phyloP scores from a whole-genome alignment of 2,329 filamentous ascomycete species.

The Fragosphaeria purpurea region DNA sequence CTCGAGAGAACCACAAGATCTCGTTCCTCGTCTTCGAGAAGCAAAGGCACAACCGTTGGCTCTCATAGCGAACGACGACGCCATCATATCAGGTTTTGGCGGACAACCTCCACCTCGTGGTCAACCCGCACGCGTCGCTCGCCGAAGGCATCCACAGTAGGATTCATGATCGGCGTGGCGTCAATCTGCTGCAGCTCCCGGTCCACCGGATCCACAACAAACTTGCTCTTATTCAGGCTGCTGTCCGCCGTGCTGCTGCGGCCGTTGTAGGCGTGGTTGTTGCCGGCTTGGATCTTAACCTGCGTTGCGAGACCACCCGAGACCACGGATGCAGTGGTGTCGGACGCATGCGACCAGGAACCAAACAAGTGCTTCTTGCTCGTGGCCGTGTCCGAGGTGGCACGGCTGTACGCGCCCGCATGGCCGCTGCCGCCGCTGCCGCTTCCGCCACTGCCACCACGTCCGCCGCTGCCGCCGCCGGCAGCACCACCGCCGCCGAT shows the following conservation, averaged over 20 bases:
- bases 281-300: background rate
- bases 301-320: slow-evolving; percentile 3
- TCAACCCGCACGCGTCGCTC: slow-evolving; percentile 12
- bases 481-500: background rate
- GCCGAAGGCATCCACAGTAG: background rate
- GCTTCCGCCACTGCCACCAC: background rate
- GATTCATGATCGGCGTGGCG: background rate
- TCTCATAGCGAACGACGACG: too few species aligned
- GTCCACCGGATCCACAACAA: slow-evolving; percentile 11
- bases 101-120: slow-evolving; percentile 12
- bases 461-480: background rate
- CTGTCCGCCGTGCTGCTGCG: background rate
- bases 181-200: slow-evolving; percentile 16
- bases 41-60: too few species aligned
- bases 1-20: too few species aligned
- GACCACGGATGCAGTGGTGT: slow-evolving; percentile 1
- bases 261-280: background rate
- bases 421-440: background rate
- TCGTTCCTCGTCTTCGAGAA: too few species aligned
- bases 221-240: slow-evolving; percentile 8
- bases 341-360: slow-evolving; percentile 7
- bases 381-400: background rate
- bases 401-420: slow-evolving; percentile 3
- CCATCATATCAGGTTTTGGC: slow-evolving; percentile 1
- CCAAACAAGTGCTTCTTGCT: background rate